phyloP scores from a whole-genome alignment of 164 flowering plant species.

The Berberis vulgaris region DNA sequence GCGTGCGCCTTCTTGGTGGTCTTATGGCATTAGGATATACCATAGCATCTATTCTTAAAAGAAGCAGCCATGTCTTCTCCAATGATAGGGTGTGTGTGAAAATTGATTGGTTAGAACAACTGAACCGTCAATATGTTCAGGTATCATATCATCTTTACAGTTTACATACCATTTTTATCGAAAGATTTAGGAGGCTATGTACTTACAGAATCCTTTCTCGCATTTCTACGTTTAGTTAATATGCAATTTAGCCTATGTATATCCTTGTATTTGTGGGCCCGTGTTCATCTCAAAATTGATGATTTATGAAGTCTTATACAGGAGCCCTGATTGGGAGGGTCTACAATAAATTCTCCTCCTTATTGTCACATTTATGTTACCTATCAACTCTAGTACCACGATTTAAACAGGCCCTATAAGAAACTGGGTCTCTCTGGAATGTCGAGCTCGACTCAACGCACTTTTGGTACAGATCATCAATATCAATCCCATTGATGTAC shows the following conservation, averaged over 20 bases:
- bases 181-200: neutral
- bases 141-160: slow-evolving; percentile 20
- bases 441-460: no score
- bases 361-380: no score
- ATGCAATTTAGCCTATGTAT: neutral
- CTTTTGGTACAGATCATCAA: no score
- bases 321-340: no score
- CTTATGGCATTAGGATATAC: slow-evolving; percentile 98
- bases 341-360: no score
- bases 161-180: neutral
- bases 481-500: no score
- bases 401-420: no score
- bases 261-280: neutral
- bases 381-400: no score
- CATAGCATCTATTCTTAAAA: slow-evolving; percentile 86
- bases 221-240: slow-evolving; percentile 1
- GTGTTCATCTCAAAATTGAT: no score
- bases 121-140: slow-evolving; percentile 84
- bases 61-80: slow-evolving; percentile 82
- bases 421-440: no score
- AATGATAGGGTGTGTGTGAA: slow-evolving; percentile 77
- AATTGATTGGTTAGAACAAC: slow-evolving; percentile 91
- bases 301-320: no score
- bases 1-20: slow-evolving; percentile 97
- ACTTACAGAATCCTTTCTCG: neutral